Base-by-base conservation (phyloP, 2,329 filamentous ascomycete genomes). In the Colletotrichum filicis region DNA sequence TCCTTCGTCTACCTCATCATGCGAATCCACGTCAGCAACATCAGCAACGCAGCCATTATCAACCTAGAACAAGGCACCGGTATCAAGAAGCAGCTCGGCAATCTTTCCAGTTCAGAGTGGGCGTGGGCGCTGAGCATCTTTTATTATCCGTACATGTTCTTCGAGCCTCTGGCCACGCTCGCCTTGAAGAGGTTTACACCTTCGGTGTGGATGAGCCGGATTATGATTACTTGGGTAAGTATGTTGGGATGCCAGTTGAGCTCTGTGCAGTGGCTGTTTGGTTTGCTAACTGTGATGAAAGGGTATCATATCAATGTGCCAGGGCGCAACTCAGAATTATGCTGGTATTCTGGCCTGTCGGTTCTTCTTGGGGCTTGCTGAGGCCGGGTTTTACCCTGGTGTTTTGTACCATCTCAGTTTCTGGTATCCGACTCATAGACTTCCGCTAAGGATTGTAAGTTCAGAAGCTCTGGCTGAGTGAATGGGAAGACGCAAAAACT, bases 341-440 rank as follows among this genome's bases (percentile, higher is more conserved):
- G 67, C 76, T 6, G 78, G 77, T 1, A 77, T 80, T 5, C 37
- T 80, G 57, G 75, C 75, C 2, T 75, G 76, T 28, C 76, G 78
- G 1, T 80, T 79, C 67, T 78, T 78, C 35, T 66, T 80, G 1
- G 78, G 79, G 0, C 72, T 77, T 6, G 76, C 79, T 4, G 79
- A 80, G 63, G 78, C 78, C 26, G 78, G 79, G 0, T 79, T 79
- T n/a, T 79, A 79, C 26, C 78, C 78, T 3, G 79, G 78, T 6
- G 78, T 80, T 0, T 62, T 79, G 73, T 79, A 78, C 52, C 77
- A 79, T 57, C 32, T 79, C 16, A 78, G 77, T 75, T 71, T 82
- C 69, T 82, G 80, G 80, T 82, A 80, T 68, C 79, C 80, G 0
- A 77, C 80, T 5, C 75, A 80, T 1, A 77, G 76, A 55, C 77